phyloP scores from a whole-genome alignment of 208 protist genomes.

The Leishmania martiniquensis region DNA sequence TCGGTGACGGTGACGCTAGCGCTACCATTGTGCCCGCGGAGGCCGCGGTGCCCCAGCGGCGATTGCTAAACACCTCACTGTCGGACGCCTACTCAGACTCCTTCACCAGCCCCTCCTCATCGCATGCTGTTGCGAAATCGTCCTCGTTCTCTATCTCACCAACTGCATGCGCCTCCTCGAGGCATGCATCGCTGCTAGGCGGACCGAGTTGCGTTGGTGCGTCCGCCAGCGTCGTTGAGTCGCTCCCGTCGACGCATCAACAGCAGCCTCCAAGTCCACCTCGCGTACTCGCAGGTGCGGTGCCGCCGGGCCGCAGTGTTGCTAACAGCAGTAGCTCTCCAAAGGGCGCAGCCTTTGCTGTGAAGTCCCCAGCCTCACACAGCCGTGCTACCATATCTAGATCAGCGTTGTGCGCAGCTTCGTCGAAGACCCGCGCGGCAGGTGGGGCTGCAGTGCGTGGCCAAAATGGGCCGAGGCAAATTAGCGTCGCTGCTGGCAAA shows the following conservation, averaged over 20 bases:
- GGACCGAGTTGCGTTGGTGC: not conserved
- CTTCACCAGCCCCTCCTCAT: not conserved
- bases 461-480: not conserved
- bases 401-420: not conserved
- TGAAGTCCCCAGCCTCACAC: not conserved
- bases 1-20: not conserved
- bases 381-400: not conserved
- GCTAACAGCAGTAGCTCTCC: not conserved
- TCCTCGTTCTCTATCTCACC: not conserved
- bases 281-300: too few relatives aligned
- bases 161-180: not conserved
- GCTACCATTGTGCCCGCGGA: not conserved
- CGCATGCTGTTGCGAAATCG: not conserved
- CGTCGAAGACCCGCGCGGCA: not conserved
- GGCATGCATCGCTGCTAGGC: not conserved
- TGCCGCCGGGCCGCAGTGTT: too few relatives aligned
- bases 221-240: not conserved
- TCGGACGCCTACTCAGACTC: constrained; percentile 13
- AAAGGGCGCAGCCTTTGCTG: not conserved
- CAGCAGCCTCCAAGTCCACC: not conserved
- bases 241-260: not conserved
- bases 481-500: not conserved
- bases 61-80: not conserved
- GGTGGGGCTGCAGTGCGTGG: not conserved
- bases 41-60: not conserved